Base-by-base conservation (phyloP, 345 rosid genomes). In the Xanthoceras sorbifolium region DNA sequence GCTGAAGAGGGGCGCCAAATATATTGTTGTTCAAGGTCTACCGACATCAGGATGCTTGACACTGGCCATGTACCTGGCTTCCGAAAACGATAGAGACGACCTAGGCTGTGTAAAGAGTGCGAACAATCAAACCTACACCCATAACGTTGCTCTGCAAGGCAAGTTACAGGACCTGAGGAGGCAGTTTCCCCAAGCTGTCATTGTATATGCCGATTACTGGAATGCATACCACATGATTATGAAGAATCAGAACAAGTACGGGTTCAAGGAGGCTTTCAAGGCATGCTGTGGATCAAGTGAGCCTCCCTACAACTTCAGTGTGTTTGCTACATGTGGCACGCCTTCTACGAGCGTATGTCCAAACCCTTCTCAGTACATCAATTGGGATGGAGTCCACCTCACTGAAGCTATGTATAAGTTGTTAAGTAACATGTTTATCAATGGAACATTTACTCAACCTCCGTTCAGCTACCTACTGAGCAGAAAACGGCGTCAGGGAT, bases 351-450 rank as follows among this genome's bases (percentile, higher is more conserved):
- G 67, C 1, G 84, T 75, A 0, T 93, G 98, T 72, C 67, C 77
- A 5, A 79, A 90, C 20, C 97, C 97, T 46, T 69, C 82, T 26
- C 84, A 81, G 55, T 88, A 90, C 77, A 88, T 93, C 64, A 95
- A 95, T 60, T 95, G 99, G 99, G 99, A 95, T 26, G 99, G 99
- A 62, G 97, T 96, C 76, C 99, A 96, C 71, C 89, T 93, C 71
- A 93, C 99, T 0, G 99, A 95, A 74, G 96, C 86, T 4, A 91
- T 89, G 97, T 93, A 95, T 22, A 86, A 84, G 83, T 89, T 85
- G 62, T 79, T 93, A 22, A 72, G 92, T 15, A 77, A 73, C 79
- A 89, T 92, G 98, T 90, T 96, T 73, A 76, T 93, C 6, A 65
- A 71, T 8, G 93, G 94, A 66, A 81, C 40, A 9, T 89, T 87